These are phyloP conservation scores for Mycena venus DNA, from an alignment of 768 basidiomycete genomes.

Conservation along the genomic window DNA sequence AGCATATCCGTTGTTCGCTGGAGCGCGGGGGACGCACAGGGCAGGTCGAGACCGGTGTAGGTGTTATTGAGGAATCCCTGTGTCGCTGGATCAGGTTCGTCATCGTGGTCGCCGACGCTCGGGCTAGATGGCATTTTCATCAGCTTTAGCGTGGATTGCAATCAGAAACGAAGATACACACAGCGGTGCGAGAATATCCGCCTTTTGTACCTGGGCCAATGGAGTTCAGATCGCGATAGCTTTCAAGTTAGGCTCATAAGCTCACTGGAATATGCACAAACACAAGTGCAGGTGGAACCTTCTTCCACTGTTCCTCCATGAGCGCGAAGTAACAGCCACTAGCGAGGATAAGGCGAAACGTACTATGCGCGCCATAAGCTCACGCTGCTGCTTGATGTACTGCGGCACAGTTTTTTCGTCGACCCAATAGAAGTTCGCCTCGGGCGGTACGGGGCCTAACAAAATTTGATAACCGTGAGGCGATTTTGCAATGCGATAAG, in stretches of 20 bases:
- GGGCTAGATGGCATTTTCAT: conserved; percentile 17
- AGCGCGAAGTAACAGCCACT: neutral
- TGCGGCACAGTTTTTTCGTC: conserved; percentile 33
- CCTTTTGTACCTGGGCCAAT: conserved; percentile 30
- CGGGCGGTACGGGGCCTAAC: conserved; percentile 19
- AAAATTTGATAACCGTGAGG: neutral
- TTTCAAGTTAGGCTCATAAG: neutral
- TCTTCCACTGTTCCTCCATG: conserved; percentile 25
- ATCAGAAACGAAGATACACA: neutral
- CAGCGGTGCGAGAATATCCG: conserved; percentile 30
- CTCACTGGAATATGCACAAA: conserved; percentile 36
- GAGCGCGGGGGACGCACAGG: conserved; percentile 14
- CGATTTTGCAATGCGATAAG: neutral
- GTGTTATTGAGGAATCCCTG: conserved; percentile 36
- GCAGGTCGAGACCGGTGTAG: conserved; percentile 33
- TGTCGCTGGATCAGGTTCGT: conserved; percentile 33
- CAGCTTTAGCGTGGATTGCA: neutral
- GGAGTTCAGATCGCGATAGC: neutral
- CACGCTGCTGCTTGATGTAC: conserved; percentile 30
- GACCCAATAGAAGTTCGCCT: conserved; percentile 33
- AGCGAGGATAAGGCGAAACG: neutral
- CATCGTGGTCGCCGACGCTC: conserved; percentile 32
- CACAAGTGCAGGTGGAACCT: conserved; percentile 30
- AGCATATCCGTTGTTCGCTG: neutral
- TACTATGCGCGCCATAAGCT: conserved; percentile 24